Evolutionary conservation across 2,329 filamentous ascomycete genomes (phyloP).

Genomic region (Clonostachys sp.): DNA sequence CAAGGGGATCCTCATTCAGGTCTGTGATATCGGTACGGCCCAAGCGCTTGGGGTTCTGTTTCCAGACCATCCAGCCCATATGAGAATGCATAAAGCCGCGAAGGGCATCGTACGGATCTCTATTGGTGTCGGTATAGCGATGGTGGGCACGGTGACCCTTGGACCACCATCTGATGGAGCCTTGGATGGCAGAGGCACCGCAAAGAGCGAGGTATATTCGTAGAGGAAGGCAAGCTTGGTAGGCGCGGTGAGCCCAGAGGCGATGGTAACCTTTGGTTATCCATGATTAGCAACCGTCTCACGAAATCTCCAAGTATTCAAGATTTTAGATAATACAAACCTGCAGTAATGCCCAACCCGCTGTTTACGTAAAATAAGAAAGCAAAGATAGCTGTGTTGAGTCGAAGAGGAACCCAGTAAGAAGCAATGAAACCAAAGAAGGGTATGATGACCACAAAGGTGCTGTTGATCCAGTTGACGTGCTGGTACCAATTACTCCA

Average conservation of each 20-base stretch:
- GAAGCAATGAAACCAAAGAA: slow-evolving; percentile 67
- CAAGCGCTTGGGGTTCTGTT: slow-evolving; percentile 86
- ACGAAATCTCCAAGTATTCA: not conserved
- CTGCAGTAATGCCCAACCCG: slow-evolving; percentile 74
- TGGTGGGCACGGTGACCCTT: slow-evolving; percentile 84
- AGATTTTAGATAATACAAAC: slow-evolving; percentile 33
- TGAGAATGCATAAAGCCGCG: slow-evolving; percentile 78
- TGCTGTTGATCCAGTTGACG: slow-evolving; percentile 88
- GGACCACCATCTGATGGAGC: slow-evolving; percentile 86
- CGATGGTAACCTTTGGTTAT: slow-evolving; percentile 43
- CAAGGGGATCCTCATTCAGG: slow-evolving; percentile 79
- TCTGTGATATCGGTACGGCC: slow-evolving; percentile 86
- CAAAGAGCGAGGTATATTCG: slow-evolving; percentile 79
- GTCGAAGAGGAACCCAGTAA: slow-evolving; percentile 71
- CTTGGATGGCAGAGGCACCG: slow-evolving; percentile 78
- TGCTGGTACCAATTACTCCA: slow-evolving; percentile 85
- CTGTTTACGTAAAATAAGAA: slow-evolving; percentile 81
- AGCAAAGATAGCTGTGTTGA: slow-evolving; percentile 69
- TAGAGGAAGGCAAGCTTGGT: slow-evolving; percentile 71
- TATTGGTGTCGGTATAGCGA: slow-evolving; percentile 87
- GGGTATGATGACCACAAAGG: slow-evolving; percentile 75
- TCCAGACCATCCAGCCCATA: slow-evolving; percentile 89
- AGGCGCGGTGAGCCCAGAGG: slow-evolving; percentile 82
- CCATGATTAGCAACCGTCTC: slow-evolving; percentile 3
- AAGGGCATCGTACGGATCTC: slow-evolving; percentile 86